Percentiles rank a stretch among this genome's conserved stretches.
Conservation (phyloP, 768 basidiomycete genomes). For the Auricularia heimuer region DNA sequence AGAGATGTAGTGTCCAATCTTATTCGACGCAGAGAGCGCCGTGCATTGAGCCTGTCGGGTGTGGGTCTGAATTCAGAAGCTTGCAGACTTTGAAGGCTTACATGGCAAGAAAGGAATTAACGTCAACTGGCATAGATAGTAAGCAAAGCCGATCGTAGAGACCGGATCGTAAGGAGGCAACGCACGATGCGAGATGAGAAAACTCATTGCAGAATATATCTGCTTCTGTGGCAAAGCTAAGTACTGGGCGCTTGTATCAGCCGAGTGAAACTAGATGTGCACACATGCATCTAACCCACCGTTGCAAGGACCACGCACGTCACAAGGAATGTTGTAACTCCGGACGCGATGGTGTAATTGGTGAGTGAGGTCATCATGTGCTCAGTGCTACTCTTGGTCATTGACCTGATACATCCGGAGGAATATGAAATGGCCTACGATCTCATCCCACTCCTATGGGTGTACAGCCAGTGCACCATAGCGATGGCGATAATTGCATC, state of each 20-base stretch:
- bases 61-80: background rate
- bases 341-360: conserved; percentile 2
- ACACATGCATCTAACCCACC: conserved; percentile 1
- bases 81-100: conserved; percentile 30
- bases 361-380: background rate
- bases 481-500: background rate
- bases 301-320: conserved; percentile 8
- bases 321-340: background rate
- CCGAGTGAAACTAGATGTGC: background rate
- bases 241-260: background rate
- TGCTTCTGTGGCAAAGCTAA: background rate
- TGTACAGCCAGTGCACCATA: background rate
- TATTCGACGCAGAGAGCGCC: background rate
- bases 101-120: conserved; percentile 45
- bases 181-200: conserved; percentile 4
- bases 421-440: background rate
- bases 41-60: background rate
- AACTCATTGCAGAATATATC: conserved; percentile 1
- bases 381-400: background rate
- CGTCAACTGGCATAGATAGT: conserved; percentile 31
- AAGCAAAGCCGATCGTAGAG: background rate
- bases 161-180: background rate
- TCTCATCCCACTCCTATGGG: background rate
- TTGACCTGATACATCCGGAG: background rate
- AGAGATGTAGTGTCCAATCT: too few relatives aligned